Conservation (phyloP, 1,284 basidiomycete genomes). For the Ustilago loliicola region DNA sequence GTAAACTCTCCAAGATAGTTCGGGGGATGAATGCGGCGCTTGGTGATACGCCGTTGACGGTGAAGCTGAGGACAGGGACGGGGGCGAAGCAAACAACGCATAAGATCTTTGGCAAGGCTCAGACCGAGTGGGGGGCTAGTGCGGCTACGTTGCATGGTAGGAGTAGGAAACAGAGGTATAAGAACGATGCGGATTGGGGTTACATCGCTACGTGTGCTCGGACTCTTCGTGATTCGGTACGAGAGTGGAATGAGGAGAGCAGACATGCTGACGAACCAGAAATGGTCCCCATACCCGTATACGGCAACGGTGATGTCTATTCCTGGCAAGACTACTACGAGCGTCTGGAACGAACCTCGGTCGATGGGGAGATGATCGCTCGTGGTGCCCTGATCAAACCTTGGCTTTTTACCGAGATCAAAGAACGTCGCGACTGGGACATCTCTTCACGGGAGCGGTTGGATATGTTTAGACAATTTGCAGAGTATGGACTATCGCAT, state of each 20-base stretch:
- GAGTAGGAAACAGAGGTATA: constrained; percentile 70
- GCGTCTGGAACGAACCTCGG: constrained; percentile 81
- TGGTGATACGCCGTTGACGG: constrained; percentile 92
- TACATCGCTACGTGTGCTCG: constrained; percentile 83
- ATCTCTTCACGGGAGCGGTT: constrained; percentile 91
- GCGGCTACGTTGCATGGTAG: constrained; percentile 91
- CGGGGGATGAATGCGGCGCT: constrained; percentile 92
- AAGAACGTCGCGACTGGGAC: constrained; percentile 86
- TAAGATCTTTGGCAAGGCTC: constrained; percentile 88
- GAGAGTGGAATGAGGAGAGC: constrained; percentile 61
- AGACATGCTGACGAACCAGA: constrained; percentile 58
- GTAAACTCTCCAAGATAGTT: constrained; percentile 86
- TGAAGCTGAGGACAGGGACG: constrained; percentile 90
- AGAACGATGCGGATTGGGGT: constrained; percentile 68
- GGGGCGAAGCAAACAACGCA: constrained; percentile 76
- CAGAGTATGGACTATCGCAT: constrained; percentile 63
- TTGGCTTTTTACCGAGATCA: constrained; percentile 87
- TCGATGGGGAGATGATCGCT: constrained; percentile 95
- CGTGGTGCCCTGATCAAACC: constrained; percentile 92
- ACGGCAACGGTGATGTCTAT: constrained; percentile 95
- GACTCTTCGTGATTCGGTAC: constrained; percentile 78
- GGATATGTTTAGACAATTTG: constrained; percentile 80
- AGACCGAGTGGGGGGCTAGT: constrained; percentile 80
- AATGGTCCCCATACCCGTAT: constrained; percentile 86
- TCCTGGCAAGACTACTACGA: constrained; percentile 87